A percentile compares a stretch with the other conserved stretches of the same genome.
phyloP scores from a whole-genome alignment of 2,329 filamentous ascomycete genomes.

The Arachnomyces sp. region DNA sequence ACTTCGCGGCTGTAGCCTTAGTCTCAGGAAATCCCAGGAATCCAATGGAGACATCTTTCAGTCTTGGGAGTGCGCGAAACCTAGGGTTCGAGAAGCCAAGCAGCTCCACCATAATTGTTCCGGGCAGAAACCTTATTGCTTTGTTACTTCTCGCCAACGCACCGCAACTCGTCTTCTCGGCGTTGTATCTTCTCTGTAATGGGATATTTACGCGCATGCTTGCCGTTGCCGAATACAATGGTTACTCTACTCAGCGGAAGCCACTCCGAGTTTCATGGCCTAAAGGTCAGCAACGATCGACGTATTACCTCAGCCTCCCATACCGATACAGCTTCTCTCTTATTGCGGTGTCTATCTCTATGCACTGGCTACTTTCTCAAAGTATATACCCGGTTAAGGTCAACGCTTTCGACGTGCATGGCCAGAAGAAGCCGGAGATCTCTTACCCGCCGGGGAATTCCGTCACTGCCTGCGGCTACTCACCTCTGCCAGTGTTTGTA shows the following conservation, averaged over 20 bases:
- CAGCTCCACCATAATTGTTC: not conserved
- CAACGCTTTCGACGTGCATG: too few relatives aligned
- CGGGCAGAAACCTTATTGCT: not conserved
- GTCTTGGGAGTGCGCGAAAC: too few relatives aligned
- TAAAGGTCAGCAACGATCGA: conserved; percentile 32
- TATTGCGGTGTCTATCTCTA: conserved; percentile 20
- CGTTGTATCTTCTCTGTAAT: conserved; percentile 27
- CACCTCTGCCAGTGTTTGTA: not conserved
- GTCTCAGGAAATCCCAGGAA: too few relatives aligned
- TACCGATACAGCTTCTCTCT: conserved; percentile 35
- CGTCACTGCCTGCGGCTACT: conserved; percentile 11
- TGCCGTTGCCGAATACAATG: conserved; percentile 39
- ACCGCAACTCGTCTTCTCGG: conserved; percentile 24
- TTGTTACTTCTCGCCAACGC: conserved; percentile 22
- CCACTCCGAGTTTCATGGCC: conserved; percentile 37
- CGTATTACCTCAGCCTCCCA: conserved; percentile 38
- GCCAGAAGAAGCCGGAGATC: too few relatives aligned
- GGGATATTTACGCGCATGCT: conserved; percentile 37
- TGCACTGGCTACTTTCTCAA: conserved; percentile 43
- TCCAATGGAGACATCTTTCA: too few relatives aligned
- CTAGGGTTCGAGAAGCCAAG: not conserved
- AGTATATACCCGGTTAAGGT: conserved; percentile 35
- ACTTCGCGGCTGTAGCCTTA: too few relatives aligned
- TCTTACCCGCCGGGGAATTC: conserved; percentile 7
- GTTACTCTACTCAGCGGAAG: conserved; percentile 28